Evolutionary conservation across 179 eudicot species (phyloP).

Genomic region (Vitellaria paradoxa): DNA sequence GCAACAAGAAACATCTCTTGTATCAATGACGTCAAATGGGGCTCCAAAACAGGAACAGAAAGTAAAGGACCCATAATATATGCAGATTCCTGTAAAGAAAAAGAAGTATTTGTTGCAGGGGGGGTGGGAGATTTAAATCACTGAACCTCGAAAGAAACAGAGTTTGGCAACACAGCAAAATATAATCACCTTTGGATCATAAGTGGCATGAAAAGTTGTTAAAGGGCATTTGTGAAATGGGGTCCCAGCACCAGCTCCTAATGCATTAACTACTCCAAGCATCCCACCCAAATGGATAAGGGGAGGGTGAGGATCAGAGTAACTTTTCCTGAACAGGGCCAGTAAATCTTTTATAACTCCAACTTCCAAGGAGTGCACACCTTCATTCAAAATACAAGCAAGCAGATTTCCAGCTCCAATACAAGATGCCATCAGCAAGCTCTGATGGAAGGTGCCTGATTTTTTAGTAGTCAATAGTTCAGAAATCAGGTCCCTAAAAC

Average conservation of each 20-base stretch:
- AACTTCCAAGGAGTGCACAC: conserved; percentile 52
- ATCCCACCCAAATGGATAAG: conserved; percentile 82
- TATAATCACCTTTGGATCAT: conserved; percentile 45
- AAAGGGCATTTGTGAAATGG: conserved; percentile 29
- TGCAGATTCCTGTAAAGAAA: conserved; percentile 48
- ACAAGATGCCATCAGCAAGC: conserved; percentile 81
- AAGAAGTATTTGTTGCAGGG: neutral
- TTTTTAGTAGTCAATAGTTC: conserved; percentile 42
- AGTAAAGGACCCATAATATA: conserved; percentile 58
- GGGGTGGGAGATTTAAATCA: conserved; percentile 6
- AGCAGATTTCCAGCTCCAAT: conserved; percentile 77
- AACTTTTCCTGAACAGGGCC: conserved; percentile 46
- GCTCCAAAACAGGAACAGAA: conserved; percentile 53
- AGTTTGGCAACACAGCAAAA: conserved; percentile 8
- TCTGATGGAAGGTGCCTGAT: conserved; percentile 49
- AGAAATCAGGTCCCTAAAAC: conserved; percentile 59
- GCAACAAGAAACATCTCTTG: conserved; percentile 91
- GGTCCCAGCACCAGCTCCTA: conserved; percentile 88
- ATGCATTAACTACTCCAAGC: conserved; percentile 83
- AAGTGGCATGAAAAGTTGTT: conserved; percentile 23
- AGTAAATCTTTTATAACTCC: conserved; percentile 51
- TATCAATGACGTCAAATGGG: conserved; percentile 41
- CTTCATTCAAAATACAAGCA: conserved; percentile 64
- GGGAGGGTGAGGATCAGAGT: conserved; percentile 62
- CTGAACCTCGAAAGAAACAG: neutral